phyloP scores from a whole-genome alignment of 257 asterid species.

The Ilex aquifolium region DNA sequence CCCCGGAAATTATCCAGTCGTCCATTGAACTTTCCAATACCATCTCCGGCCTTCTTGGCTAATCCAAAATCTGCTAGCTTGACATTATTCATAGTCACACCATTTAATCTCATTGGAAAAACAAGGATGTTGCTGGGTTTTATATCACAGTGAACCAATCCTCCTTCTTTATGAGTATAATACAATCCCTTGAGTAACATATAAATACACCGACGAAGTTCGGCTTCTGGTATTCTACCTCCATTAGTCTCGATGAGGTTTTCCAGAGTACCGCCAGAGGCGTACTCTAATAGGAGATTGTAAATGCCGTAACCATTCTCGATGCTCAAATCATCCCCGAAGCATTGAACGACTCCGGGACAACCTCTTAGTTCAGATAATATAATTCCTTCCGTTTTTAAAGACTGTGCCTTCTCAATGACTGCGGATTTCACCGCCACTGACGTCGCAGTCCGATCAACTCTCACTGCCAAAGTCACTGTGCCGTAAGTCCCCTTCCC shows the following conservation, averaged over 20 bases:
- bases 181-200: slow-evolving; percentile 4
- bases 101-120: not conserved
- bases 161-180: not conserved
- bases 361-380: slow-evolving; percentile 4
- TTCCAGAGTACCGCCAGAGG: not conserved
- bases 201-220: slow-evolving; percentile 3
- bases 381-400: not conserved
- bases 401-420: not conserved
- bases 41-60: slow-evolving; percentile 24
- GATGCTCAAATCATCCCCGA: slow-evolving; percentile 1
- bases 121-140: slow-evolving; percentile 14
- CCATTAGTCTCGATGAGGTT: not conserved
- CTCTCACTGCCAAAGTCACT: not conserved
- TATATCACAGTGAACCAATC: slow-evolving; percentile 16
- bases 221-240: slow-evolving; percentile 4
- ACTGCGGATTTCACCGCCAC: not conserved
- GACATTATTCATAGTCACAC: not conserved
- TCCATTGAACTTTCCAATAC: not conserved
- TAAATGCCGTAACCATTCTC: not conserved
- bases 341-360: not conserved
- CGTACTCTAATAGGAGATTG: slow-evolving; percentile 11
- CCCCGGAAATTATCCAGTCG: slow-evolving; percentile 28
- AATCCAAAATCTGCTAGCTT: slow-evolving; percentile 50
- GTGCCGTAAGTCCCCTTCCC: not conserved
- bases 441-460: not conserved